Base-by-base conservation (phyloP, 1,139 yeast species). In the Blastobotrys arbuscula region DNA sequence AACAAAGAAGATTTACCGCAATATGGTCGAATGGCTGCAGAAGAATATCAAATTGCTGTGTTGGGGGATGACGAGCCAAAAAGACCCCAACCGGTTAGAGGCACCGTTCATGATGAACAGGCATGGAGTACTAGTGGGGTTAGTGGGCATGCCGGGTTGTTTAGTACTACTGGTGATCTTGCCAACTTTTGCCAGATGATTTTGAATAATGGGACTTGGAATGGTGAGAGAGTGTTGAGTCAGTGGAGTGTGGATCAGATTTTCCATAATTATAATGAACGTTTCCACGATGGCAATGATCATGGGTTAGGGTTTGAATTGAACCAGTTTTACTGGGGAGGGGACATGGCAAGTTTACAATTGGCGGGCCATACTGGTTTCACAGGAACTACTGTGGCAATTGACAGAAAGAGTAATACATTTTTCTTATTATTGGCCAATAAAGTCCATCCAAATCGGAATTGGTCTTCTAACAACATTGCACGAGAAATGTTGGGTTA, bases 261-360 rank as follows among this genome's bases (percentile, higher is more conserved):
- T 16, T 47, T 51, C 45, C 42, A 34, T 35, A 52, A 54, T 40
- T 49, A 30, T 43, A 52, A 54, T 42, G 28, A 44, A 13, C 34
- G 42, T 20, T 50, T 50, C 40, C 51, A 53, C 3, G 36, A 33
- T n/a, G 56, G 52, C 15, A 28, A 51, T 20, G 45, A 42, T 21
- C 57, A 54, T 38, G 57, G 57, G 12, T 43, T 54, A 8, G 57
- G 57, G 12, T 52, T 54, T 24, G 57, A 54, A 43, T 50, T 54
- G 28, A 46, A 53, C 42, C 55, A 53, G 36, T 36, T 43, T 36
- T 48, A 47, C 42, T 54, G 52, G 50, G 44, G 50, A 37, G 57
- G 56, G 18, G 43, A 50, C 8, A 47, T 54, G 54, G 42, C 39
- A 23, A 46, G 39, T 24, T 21, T 30, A 20, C 18, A 42, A 9